A percentile compares a stretch with the other conserved stretches of the same genome.
Conservation (phyloP, 306 rosid genomes). For the Sesbania bispinosa region DNA sequence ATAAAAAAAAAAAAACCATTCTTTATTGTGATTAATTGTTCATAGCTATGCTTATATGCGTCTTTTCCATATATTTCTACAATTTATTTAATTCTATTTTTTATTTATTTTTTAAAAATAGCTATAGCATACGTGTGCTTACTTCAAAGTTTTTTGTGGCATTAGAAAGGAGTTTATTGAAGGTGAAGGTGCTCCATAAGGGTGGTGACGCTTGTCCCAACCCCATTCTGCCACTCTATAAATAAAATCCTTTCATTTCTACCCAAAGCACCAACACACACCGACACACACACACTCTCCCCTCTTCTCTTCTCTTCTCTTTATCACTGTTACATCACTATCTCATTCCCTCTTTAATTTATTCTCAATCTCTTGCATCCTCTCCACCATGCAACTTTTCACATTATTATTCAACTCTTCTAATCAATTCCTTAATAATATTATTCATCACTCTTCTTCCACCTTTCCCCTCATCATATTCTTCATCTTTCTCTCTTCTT, state of each 20-base stretch:
- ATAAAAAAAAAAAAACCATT: no score
- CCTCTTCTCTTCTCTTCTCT: background rate
- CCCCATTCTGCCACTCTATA: slow-evolving; percentile 37
- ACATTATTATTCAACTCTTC: background rate
- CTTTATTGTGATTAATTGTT: no score
- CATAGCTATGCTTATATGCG: no score
- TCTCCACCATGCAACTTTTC: slow-evolving; percentile 41
- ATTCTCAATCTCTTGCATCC: no score
- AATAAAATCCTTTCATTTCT: slow-evolving; percentile 23
- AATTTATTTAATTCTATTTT: no score
- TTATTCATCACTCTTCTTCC: background rate
- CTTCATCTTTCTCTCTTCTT: slow-evolving; percentile 10
- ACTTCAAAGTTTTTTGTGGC: background rate
- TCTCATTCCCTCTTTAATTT: background rate
- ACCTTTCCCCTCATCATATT: background rate
- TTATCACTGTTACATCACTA: slow-evolving; percentile 5
- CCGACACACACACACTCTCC: background rate
- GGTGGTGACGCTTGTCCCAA: slow-evolving; percentile 43
- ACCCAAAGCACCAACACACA: background rate
- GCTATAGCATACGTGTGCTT: background rate
- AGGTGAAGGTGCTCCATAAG: slow-evolving; percentile 35
- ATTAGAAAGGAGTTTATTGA: background rate
- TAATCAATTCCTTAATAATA: background rate
- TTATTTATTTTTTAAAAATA: background rate
- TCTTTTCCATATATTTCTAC: no score